Base-by-base conservation (phyloP, 768 basidiomycete species). In the Russula ochroleuca region DNA sequence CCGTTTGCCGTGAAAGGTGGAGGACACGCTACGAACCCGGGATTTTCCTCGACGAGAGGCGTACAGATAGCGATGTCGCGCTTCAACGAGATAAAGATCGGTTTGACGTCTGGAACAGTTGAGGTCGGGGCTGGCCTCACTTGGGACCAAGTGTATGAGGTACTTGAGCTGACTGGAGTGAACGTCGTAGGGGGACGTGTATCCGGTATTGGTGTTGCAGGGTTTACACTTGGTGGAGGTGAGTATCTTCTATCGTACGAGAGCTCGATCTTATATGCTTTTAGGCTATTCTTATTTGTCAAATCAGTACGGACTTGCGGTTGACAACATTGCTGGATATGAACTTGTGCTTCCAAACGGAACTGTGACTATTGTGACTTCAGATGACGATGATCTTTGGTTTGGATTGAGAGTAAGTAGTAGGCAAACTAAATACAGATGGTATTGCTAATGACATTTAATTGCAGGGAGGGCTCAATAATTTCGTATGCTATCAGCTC, bases 271-370 rank as follows among this genome's bases (percentile, higher is more conserved):
- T 69, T 21, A 69, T 66, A 19, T 35, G 6, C 11, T 13, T 17
- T 43, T 10, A 61, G 76, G 77, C 28, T 28, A 7, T 77, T 71
- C 59, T 72, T 74, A 0, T 55, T 64, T 48, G 52, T 73, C 70
- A 5, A 75, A 70, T 52, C 69, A 72, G 45, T 70, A 70, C 53
- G 75, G 77, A 8, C 63, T 77, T 35, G 69, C 70, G 0, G 67
- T 77, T 33, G 76, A 77, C 65, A 74, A 76, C 57, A 41, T 77
- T 23, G 62, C 62, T 7, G 68, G 58, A 23, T 68, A 65, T 15
- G 50, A 72, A 49, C 60, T 76, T 28, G 73, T 75, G 9, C 58
- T 72, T 9, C 74, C 74, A 10, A 68, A 69, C 41, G 75, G 75
- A 7, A 57, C 57, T 6, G 50, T 61, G 25, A 49, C 15, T 11